phyloP scores from a whole-genome alignment of 345 rosid genomes.

The Pistacia atlantica region DNA sequence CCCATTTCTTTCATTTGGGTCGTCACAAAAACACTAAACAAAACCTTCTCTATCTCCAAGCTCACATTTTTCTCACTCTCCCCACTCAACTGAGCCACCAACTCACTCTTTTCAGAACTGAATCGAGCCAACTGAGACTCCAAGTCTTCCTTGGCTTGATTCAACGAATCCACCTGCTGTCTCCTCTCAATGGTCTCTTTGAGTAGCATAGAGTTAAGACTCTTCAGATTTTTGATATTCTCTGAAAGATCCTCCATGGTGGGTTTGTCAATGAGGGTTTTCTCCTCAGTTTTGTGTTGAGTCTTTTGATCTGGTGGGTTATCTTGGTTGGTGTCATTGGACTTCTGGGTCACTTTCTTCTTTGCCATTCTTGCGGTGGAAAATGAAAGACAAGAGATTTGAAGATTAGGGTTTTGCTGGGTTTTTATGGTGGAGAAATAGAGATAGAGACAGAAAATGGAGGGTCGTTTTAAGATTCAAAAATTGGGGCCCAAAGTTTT shows the following conservation, averaged over 20 bases:
- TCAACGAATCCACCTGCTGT: slow-evolving; percentile 51
- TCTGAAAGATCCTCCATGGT: slow-evolving; percentile 46
- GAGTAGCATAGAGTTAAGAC: slow-evolving; percentile 59
- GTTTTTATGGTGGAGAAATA: slow-evolving; percentile 39
- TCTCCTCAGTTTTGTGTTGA: slow-evolving; percentile 9
- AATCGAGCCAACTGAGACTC: slow-evolving; percentile 47
- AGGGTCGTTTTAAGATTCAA: slow-evolving; percentile 35
- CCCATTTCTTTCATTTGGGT: slow-evolving; percentile 43
- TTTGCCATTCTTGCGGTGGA: slow-evolving; percentile 42
- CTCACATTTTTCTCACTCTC: slow-evolving; percentile 40
- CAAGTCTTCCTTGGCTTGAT: slow-evolving; percentile 35
- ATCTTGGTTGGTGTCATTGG: slow-evolving; percentile 15
- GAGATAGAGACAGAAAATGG: neutral
- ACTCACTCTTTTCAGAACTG: slow-evolving; percentile 25
- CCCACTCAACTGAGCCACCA: slow-evolving; percentile 38
- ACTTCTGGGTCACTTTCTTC: slow-evolving; percentile 41
- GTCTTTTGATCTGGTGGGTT: slow-evolving; percentile 18
- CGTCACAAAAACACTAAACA: slow-evolving; percentile 43
- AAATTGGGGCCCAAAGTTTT: slow-evolving; percentile 38
- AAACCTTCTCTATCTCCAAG: slow-evolving; percentile 44
- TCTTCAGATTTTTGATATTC: slow-evolving; percentile 52
- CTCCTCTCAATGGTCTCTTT: slow-evolving; percentile 55
- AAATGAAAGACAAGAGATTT: slow-evolving; percentile 11
- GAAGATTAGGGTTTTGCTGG: slow-evolving; percentile 44
- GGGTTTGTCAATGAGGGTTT: slow-evolving; percentile 17